These are phyloP conservation scores for Xerocomellus amylosporus DNA, from an alignment of 768 basidiomycete species.

Conservation along the genomic window DNA sequence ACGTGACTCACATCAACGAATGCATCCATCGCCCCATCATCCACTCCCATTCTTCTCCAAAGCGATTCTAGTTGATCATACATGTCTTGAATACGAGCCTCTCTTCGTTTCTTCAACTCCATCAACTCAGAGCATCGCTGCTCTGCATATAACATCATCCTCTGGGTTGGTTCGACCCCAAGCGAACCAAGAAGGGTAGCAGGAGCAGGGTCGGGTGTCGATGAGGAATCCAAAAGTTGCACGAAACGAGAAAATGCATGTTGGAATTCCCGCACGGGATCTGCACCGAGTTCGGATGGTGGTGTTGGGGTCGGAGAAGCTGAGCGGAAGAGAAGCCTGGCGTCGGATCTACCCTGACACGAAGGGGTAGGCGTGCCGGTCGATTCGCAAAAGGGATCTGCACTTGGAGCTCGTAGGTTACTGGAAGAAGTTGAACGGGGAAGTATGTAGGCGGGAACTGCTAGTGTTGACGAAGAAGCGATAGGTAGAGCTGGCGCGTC, in stretches of 20 bases:
- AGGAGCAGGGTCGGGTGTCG: constrained; percentile 21
- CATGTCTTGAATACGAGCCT: constrained; percentile 85
- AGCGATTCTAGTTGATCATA: constrained; percentile 91
- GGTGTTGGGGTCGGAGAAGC: constrained; percentile 15
- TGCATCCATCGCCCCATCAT: constrained; percentile 79
- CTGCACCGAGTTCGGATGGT: constrained; percentile 7
- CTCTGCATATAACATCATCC: constrained; percentile 71
- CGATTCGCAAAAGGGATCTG: constrained; percentile 29
- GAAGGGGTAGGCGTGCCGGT: constrained; percentile 48
- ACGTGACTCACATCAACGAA: constrained; percentile 69
- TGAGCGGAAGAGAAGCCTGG: constrained; percentile 36
- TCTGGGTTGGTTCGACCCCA: constrained; percentile 73
- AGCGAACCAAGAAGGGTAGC: constrained; percentile 28
- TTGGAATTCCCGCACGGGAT: constrained; percentile 43
- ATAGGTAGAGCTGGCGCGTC: constrained; percentile 34
- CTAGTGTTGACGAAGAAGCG: constrained; percentile 40
- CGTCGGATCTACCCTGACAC: constrained; percentile 36
- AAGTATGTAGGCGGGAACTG: constrained; percentile 35
- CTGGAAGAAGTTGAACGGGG: constrained; percentile 46
- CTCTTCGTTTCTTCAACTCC: constrained; percentile 70
- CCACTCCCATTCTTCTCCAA: constrained; percentile 83
- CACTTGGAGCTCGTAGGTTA: constrained; percentile 11
- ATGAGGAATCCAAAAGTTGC: constrained; percentile 48
- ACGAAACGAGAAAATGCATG: constrained; percentile 64
- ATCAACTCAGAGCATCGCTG: constrained; percentile 57